Conservation (phyloP, 352 stramenopile species). For the Phytophthora chlamydospora region DNA sequence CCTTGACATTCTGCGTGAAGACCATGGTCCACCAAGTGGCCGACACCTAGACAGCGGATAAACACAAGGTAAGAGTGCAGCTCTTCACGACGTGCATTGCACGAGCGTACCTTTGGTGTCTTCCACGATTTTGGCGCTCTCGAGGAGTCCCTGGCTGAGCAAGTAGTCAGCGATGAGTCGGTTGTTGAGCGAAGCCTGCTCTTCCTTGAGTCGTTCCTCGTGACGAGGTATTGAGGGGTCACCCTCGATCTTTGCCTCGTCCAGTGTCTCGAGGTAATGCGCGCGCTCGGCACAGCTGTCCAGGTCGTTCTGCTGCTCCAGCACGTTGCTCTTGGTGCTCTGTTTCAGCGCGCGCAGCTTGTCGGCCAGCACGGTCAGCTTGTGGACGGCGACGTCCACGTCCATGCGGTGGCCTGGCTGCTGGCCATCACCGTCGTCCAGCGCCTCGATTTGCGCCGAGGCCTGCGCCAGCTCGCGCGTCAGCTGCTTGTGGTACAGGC, state of each 20-base stretch:
- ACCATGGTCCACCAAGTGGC: conserved; percentile 70
- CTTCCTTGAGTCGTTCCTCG: conserved; percentile 6
- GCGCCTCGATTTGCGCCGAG: conserved; percentile 50
- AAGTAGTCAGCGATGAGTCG: conserved; percentile 81
- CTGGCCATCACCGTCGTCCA: conserved; percentile 63
- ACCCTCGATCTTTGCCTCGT: conserved; percentile 31
- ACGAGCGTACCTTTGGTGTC: conserved; percentile 51
- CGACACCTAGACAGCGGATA: conserved; percentile 44
- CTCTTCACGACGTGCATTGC: not conserved
- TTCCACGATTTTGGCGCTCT: conserved; percentile 73
- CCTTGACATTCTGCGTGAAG: conserved; percentile 58
- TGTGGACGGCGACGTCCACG: conserved; percentile 60
- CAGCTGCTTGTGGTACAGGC: conserved; percentile 83
- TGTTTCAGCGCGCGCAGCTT: conserved; percentile 56
- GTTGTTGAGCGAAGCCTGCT: conserved; percentile 34
- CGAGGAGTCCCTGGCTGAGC: conserved; percentile 65
- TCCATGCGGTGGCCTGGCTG: conserved; percentile 65
- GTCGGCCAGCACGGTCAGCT: conserved; percentile 49
- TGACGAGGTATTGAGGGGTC: conserved; percentile 8
- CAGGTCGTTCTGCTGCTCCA: conserved; percentile 59
- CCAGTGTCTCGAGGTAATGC: conserved; percentile 49
- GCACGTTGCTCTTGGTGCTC: conserved; percentile 49
- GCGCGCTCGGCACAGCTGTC: conserved; percentile 56
- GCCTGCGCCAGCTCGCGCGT: conserved; percentile 62
- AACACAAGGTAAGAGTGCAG: conserved; percentile 2